Evolutionary conservation across 129 eudicot species (phyloP).

Genomic region (Lactuca sativa): DNA sequence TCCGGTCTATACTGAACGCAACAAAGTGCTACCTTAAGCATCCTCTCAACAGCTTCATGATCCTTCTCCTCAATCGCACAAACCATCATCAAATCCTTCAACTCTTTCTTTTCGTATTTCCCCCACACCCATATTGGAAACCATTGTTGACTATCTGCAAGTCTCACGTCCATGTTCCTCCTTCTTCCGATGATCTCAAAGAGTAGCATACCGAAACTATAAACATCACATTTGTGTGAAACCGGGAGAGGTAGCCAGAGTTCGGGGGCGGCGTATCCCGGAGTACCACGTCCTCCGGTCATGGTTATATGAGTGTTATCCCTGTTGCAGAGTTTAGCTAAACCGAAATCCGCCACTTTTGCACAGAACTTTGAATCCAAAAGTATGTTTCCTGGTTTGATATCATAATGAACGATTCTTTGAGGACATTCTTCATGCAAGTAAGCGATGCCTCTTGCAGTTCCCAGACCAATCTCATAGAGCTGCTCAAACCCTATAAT

Average conservation of each 20-base stretch:
- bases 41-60: slow-evolving; percentile 16
- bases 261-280: slow-evolving; percentile 33
- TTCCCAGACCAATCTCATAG: slow-evolving; percentile 24
- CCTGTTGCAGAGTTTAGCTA: slow-evolving; percentile 36
- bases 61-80: slow-evolving; percentile 11
- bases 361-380: slow-evolving; percentile 29
- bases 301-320: slow-evolving; percentile 28
- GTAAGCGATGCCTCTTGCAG: slow-evolving; percentile 32
- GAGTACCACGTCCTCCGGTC: slow-evolving; percentile 34
- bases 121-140: slow-evolving; percentile 28
- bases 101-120: slow-evolving; percentile 16
- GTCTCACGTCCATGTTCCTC: slow-evolving; percentile 15
- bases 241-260: slow-evolving; percentile 22
- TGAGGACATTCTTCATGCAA: slow-evolving; percentile 38
- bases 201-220: slow-evolving; percentile 34
- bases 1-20: slow-evolving; percentile 31
- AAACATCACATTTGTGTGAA: slow-evolving; percentile 31
- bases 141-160: slow-evolving; percentile 22
- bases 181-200: slow-evolving; percentile 34
- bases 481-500: slow-evolving; percentile 22
- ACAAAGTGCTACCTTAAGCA: slow-evolving; percentile 27
- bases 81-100: slow-evolving; percentile 21
- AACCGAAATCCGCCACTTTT: slow-evolving; percentile 33
- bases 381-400: slow-evolving; percentile 35
- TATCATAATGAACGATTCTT: slow-evolving; percentile 33